Percentiles rank a stretch among this genome's conserved stretches.
Evolutionary conservation across 2,329 filamentous ascomycete genomes (phyloP).

Genomic region (Ophiocordyceps robertsii): DNA sequence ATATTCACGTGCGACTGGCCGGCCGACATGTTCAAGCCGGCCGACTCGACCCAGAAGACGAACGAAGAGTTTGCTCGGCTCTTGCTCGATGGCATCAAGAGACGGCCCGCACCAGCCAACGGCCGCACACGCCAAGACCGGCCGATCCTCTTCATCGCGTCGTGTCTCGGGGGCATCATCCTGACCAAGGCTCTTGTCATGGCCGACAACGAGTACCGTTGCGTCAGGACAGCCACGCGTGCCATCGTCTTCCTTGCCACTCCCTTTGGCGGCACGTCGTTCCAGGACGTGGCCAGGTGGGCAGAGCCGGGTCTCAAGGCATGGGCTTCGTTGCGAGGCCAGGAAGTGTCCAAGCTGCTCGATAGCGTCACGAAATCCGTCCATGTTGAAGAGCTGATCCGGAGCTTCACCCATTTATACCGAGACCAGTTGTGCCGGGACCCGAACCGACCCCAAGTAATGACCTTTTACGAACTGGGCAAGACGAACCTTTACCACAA

Average conservation of each 20-base stretch:
- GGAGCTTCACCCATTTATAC: constrained; percentile 6
- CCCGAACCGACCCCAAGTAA: constrained; percentile 4
- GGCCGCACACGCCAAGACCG: constrained; percentile 2
- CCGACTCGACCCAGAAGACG: constrained; percentile 6
- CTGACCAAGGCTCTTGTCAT: constrained; percentile 13
- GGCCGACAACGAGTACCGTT: constrained; percentile 6
- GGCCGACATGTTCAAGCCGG: constrained; percentile 8
- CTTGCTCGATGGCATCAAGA: constrained; percentile 11
- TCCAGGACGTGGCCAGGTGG: constrained; percentile 10
- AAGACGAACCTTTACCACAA: constrained; percentile 8
- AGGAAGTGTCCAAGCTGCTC: constrained; percentile 7
- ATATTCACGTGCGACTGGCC: constrained; percentile 17
- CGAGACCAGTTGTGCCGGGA: constrained; percentile 1
- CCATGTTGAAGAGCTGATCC: constrained; percentile 8
- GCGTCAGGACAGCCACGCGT: constrained; percentile 8
- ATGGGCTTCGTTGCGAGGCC: constrained; percentile 4
- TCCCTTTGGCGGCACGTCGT: constrained; percentile 14
- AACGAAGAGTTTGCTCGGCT: constrained; percentile 9
- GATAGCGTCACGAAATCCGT: constrained; percentile 5
- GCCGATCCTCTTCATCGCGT: constrained; percentile 18
- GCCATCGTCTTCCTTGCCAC: constrained; percentile 15
- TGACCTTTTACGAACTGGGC: constrained; percentile 11
- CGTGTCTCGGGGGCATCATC: constrained; percentile 19
- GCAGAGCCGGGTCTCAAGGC: constrained; percentile 6
- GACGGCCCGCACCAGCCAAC: background rate